Percentiles rank a stretch among this genome's conserved stretches.
Conservation (phyloP, 352 stramenopile species). For the Globisporangium rhizosaccharum region DNA sequence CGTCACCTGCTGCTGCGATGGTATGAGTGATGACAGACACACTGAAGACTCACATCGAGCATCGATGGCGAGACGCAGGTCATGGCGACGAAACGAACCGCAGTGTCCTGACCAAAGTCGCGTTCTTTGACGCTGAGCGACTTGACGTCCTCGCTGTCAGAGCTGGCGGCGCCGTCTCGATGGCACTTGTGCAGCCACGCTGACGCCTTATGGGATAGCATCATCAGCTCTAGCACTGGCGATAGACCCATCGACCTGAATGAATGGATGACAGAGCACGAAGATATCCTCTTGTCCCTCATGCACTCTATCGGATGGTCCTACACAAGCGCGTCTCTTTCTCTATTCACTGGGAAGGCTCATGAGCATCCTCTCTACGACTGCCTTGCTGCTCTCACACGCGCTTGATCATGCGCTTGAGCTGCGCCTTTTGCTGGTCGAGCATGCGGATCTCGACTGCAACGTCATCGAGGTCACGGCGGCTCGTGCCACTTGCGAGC, state of each 20-base stretch:
- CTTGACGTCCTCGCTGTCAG: slow-evolving; percentile 28
- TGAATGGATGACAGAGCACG: background rate
- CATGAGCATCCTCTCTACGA: background rate
- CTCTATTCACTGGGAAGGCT: background rate
- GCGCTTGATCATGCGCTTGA: slow-evolving; percentile 42
- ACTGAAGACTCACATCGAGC: background rate
- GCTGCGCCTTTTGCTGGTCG: slow-evolving; percentile 47
- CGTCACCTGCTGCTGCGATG: slow-evolving; percentile 1
- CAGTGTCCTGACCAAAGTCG: slow-evolving; percentile 28
- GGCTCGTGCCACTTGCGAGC: slow-evolving; percentile 8
- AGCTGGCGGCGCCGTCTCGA: slow-evolving; percentile 61
- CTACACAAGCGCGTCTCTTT: background rate
- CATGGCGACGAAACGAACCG: slow-evolving; percentile 50
- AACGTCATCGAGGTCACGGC: slow-evolving; percentile 25
- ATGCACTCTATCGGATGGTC: background rate
- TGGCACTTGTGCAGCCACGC: slow-evolving; percentile 25
- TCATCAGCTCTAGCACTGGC: background rate
- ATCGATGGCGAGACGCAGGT: slow-evolving; percentile 19
- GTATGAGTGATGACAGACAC: background rate
- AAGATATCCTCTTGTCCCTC: background rate
- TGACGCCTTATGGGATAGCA: background rate
- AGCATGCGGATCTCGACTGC: slow-evolving; percentile 48
- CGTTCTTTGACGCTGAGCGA: slow-evolving; percentile 32
- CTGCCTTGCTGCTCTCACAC: slow-evolving; percentile 16
- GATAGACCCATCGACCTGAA: background rate